Base-by-base conservation (phyloP, 257 asterid genomes). In the Plectranthus barbatus region DNA sequence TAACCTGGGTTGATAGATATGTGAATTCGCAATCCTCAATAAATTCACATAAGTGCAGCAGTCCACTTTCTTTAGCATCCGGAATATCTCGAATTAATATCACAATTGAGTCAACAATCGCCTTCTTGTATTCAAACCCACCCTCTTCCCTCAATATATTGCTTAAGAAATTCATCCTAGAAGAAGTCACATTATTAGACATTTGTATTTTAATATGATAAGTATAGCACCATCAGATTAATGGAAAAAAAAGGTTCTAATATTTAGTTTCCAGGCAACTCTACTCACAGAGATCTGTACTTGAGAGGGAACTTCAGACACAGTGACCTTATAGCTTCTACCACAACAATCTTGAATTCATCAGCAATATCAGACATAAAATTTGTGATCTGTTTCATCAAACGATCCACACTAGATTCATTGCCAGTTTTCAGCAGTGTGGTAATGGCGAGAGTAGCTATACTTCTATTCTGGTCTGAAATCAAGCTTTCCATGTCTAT, bases 291-390 rank as follows among this genome's bases (percentile, higher is more conserved):
- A 45, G 97, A 77, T 91, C 96, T 80, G 86, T 82, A 85, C 76
- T 91, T 91, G 50, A 91, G 93, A 33, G 97, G 97, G 71, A 91
- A 87, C 76, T 91, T 91, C 81, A 91, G 79, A 77, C 97, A 91
- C 79, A 91, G 71, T 33, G 97, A 91, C 74, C 95, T 82, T 65
- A 91, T 91, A 59, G 96, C 97, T 48, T 91, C 97, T 26, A 91
- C 97, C 76, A 91, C 97, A 60, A 91, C 97, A 76, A 91, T 87
- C 82, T 91, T 87, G 83, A 91, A 87, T 78, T 91, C 97, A 70
- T 91, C 97, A 37, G 97, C 97, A 74, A 91, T 91, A 70, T 91
- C 97, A 40, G 97, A 91, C 97, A 91, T 91, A 69, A 91, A 91
- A 60, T 78, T 87, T 20, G 97, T 91, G 69, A 91, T 91, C 69